Base-by-base conservation (phyloP, 2,329 filamentous ascomycete species). In the Exophiala lecanii-corni region DNA sequence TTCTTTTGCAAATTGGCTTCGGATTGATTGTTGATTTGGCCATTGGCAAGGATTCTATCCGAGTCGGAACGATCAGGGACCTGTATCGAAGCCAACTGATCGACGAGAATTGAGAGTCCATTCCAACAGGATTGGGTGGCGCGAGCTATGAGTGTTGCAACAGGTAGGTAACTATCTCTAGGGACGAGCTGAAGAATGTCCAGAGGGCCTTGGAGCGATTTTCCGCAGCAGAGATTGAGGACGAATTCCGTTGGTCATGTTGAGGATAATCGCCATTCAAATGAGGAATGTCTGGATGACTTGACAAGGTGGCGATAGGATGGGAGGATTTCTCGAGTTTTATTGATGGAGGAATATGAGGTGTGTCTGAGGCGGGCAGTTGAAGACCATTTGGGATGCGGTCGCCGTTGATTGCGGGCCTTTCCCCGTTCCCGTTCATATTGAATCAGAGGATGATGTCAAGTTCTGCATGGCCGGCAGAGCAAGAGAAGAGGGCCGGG, bases 91-190 rank as follows among this genome's bases (percentile, higher is more conserved):
- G 84, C 79, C 64, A 96, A 69, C 46, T 82, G 78, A 26, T 74
- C 68, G 32, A 96, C 75, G 49, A 84, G 74, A 6, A 85, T 81
- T 36, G 79, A 74, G 21, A 97, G 72, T 41, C 83, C 79, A 60
- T 86, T 87, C 65, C 89, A 89, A 36, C 86, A 88, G 57, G 83
- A 80, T 64, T 96, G 89, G 23, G 86, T 83, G 26, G 92, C 76
- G 54, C 92, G 81, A 51, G 80, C 78, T 39, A 97, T 74, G 34
- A 98, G 69, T 10, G 76, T 76, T 3, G 82, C 81, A 15, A 97
- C 73, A 3, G 87, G 82, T 43, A 91, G 75, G 61, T 56, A 56
- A 26, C 42, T 48, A 20, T 55, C 54, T 31, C 50, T 47, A n/a
- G 50, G 43, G 19, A 56, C 46, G 10, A 51, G 34, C 10, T 47